Evolutionary conservation across 2,329 filamentous ascomycete species (phyloP).

Genomic region (Domatiomyces catenatus): DNA sequence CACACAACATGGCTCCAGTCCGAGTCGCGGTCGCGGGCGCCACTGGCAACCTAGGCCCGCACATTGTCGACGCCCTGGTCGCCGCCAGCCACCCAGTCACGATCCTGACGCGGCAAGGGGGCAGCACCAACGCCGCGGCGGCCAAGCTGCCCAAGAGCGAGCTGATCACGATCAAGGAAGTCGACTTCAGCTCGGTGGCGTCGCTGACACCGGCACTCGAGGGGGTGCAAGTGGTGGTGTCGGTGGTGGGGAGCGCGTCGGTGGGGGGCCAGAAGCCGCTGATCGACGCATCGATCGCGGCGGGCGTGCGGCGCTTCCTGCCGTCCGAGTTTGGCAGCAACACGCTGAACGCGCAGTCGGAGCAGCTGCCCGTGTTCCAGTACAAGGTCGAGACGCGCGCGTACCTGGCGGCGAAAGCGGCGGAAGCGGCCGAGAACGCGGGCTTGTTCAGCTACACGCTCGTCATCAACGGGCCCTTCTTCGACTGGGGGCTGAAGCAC

Average conservation of each 20-base stretch:
- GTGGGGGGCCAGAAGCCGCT: conserved; percentile 12
- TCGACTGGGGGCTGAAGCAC: conserved; percentile 19
- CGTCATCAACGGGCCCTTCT: conserved; percentile 21
- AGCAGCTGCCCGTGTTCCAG: conserved; percentile 20
- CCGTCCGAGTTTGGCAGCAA: conserved; percentile 26
- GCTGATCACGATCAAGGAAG: conserved; percentile 12
- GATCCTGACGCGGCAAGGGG: conserved; percentile 11
- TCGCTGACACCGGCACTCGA: conserved; percentile 17
- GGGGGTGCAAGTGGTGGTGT: conserved; percentile 21
- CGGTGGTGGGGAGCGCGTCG: conserved; percentile 3
- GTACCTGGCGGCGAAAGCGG: conserved; percentile 16
- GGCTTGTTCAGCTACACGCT: conserved; percentile 24
- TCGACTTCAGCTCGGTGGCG: conserved; percentile 20
- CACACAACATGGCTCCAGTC: background rate
- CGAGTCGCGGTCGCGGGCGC: conserved; percentile 16
- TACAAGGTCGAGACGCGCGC: conserved; percentile 21
- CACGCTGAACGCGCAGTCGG: conserved; percentile 16
- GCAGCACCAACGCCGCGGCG: conserved; percentile 4
- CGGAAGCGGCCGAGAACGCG: too few relatives aligned
- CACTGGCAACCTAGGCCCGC: conserved; percentile 12
- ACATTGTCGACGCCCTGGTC: conserved; percentile 8
- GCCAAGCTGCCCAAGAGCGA: conserved; percentile 6
- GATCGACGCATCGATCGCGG: conserved; percentile 21
- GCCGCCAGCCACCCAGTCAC: conserved; percentile 8
- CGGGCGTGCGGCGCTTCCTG: conserved; percentile 21